Evolutionary conservation across 306 rosid species (phyloP).

Genomic region (Carpinus fangiana): DNA sequence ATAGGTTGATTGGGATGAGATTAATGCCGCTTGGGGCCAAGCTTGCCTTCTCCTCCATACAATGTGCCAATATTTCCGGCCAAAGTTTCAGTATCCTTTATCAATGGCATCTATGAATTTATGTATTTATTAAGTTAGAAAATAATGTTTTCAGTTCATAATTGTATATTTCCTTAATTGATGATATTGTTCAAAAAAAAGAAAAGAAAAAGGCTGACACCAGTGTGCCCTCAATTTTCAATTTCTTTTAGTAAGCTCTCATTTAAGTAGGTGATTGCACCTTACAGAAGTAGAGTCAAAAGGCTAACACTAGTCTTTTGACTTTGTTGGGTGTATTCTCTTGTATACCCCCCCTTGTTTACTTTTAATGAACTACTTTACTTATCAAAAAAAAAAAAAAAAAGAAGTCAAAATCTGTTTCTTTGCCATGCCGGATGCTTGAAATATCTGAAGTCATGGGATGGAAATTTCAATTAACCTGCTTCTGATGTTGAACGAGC

Average conservation of each 20-base stretch:
- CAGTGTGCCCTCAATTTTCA: background rate
- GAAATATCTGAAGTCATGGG: background rate
- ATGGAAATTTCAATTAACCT: background rate
- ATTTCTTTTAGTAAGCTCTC: background rate
- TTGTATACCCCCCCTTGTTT: too few species aligned
- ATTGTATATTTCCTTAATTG: background rate
- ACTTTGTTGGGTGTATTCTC: too few species aligned
- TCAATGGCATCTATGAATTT: background rate
- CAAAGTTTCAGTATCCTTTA: constrained; percentile 77
- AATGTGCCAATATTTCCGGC: constrained; percentile 93
- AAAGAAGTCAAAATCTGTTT: background rate
- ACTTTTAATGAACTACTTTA: too few species aligned
- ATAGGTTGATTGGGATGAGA: constrained; percentile 99
- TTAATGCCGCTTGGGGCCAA: constrained; percentile 99
- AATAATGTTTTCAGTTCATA: background rate
- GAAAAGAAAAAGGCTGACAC: background rate
- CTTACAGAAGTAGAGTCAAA: background rate
- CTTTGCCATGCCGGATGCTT: background rate
- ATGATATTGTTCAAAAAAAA: background rate
- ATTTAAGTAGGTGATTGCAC: background rate
- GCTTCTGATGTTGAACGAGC: background rate
- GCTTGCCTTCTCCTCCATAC: constrained; percentile 99
- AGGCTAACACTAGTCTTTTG: too few species aligned
- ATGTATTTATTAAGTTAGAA: background rate
- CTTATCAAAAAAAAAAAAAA: background rate